Conservation (phyloP, 192 early-diverging fungal species). For the Coemansia sp. region DNA sequence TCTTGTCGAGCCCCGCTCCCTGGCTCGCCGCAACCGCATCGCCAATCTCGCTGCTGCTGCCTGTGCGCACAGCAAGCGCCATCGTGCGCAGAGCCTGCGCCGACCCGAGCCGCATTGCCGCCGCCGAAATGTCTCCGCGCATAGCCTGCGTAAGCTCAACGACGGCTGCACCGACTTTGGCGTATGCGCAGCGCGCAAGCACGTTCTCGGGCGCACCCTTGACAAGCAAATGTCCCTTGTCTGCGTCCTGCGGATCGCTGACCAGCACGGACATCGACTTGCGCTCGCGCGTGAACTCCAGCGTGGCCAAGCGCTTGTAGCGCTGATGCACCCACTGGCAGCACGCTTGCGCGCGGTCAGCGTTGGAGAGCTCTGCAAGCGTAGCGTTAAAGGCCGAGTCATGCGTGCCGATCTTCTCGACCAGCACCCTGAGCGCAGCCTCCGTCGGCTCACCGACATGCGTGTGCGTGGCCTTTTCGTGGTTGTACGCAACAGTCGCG, state of each 20-base stretch:
- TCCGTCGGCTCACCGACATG: conserved; percentile 98
- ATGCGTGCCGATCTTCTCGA: conserved; percentile 88
- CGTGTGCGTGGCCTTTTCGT: conserved; percentile 62
- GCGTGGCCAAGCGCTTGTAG: conserved; percentile 63
- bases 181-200: conserved; percentile 78
- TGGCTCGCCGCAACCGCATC: conserved; percentile 57
- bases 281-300: conserved; percentile 96
- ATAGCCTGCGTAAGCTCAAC: conserved; percentile 67
- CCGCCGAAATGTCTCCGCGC: conserved; percentile 61
- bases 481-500: conserved; percentile 78
- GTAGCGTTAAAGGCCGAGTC: conserved; percentile 65
- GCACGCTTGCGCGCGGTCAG: conserved; percentile 65
- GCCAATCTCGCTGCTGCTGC: conserved; percentile 3
- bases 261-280: conserved; percentile 98
- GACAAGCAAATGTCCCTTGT: conserved; percentile 62
- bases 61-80: conserved; percentile 79
- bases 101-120: conserved; percentile 75
- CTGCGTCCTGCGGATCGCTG: conserved; percentile 2
- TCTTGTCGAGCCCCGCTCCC: conserved; percentile 57
- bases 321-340: conserved; percentile 70
- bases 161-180: conserved; percentile 28
- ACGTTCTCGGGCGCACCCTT: conserved; percentile 96
- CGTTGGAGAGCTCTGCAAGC: conserved; percentile 51
- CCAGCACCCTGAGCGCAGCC: conserved; percentile 90
- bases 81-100: conserved; percentile 82